These are phyloP conservation scores for Apium graveolens DNA, from an alignment of 129 eudicot genomes.

Conservation along the genomic window DNA sequence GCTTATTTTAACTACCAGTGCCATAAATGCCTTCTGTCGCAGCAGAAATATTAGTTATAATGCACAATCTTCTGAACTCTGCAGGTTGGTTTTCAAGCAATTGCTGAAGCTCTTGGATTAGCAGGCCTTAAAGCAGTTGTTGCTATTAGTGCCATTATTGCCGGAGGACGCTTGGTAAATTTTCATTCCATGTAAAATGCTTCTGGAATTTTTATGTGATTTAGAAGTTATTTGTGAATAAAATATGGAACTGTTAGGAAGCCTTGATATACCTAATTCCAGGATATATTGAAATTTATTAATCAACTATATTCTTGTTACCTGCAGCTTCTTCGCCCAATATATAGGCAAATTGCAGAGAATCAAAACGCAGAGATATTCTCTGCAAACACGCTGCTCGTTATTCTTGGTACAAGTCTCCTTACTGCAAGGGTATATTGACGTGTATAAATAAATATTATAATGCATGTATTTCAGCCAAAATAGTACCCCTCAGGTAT, in stretches of 20 bases:
- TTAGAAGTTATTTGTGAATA: slow-evolving; percentile 2
- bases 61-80: slow-evolving; percentile 9
- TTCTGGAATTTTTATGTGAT: slow-evolving; percentile 1
- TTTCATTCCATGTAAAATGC: slow-evolving; percentile 4
- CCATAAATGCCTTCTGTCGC: slow-evolving; percentile 3
- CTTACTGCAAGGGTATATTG: slow-evolving; percentile 91
- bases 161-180: slow-evolving; percentile 97
- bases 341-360: slow-evolving; percentile 93
- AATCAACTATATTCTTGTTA: slow-evolving; percentile 10
- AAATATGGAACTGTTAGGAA: slow-evolving; percentile 2
- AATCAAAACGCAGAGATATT: slow-evolving; percentile 98
- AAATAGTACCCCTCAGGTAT: not conserved
- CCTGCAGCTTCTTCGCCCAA: slow-evolving; percentile 95
- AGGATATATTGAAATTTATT: slow-evolving; percentile 1
- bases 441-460: slow-evolving; percentile 14
- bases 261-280: slow-evolving; percentile 8
- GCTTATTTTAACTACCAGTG: slow-evolving; percentile 11
- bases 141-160: slow-evolving; percentile 96
- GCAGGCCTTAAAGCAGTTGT: slow-evolving; percentile 95
- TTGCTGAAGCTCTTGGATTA: slow-evolving; percentile 98
- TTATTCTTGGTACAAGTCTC: slow-evolving; percentile 93
- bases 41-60: slow-evolving; percentile 1
- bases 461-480: not conserved
- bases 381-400: slow-evolving; percentile 95
- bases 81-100: slow-evolving; percentile 92